Conservation (phyloP, 208 protist genomes). For the Leishmania major region DNA sequence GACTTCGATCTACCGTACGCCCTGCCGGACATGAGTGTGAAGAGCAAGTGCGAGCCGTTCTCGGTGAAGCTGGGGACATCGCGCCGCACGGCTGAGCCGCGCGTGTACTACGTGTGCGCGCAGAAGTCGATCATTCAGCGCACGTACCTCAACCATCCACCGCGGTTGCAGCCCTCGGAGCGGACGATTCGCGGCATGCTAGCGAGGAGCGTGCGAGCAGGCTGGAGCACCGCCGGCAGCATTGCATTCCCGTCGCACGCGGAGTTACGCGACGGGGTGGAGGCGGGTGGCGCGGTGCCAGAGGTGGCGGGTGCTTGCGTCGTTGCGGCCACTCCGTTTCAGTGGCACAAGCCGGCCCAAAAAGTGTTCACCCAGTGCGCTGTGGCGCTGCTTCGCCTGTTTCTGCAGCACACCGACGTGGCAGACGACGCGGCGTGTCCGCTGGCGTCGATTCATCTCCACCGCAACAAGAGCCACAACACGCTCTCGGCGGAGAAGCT, state of each 20-base stretch:
- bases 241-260: slow-evolving; percentile 66
- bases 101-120: slow-evolving; percentile 34
- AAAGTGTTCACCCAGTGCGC: slow-evolving; percentile 57
- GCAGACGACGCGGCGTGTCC: slow-evolving; percentile 15
- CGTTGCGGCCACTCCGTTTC: slow-evolving; percentile 42
- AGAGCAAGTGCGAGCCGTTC: slow-evolving; percentile 24
- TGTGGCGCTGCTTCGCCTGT: slow-evolving; percentile 51
- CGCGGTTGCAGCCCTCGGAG: slow-evolving; percentile 12
- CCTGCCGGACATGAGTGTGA: slow-evolving; percentile 50
- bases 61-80: slow-evolving; percentile 35
- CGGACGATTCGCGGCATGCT: slow-evolving; percentile 43
- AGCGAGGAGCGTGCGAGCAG: slow-evolving; percentile 67
- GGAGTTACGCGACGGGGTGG: slow-evolving; percentile 69
- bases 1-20: slow-evolving; percentile 69
- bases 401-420: slow-evolving; percentile 33
- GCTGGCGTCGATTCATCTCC: slow-evolving; percentile 20
- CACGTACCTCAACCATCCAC: slow-evolving; percentile 19
- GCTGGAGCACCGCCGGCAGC: slow-evolving; percentile 45
- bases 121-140: slow-evolving; percentile 35
- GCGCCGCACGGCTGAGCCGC: slow-evolving; percentile 27
- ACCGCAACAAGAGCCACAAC: slow-evolving; percentile 40
- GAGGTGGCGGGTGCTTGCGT: slow-evolving; percentile 69
- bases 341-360: slow-evolving; percentile 53
- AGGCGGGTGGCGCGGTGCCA: slow-evolving; percentile 32
- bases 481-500: slow-evolving; percentile 79